Conservation (phyloP, 2,329 filamentous ascomycete genomes). For the Canariomyces notabilis region DNA sequence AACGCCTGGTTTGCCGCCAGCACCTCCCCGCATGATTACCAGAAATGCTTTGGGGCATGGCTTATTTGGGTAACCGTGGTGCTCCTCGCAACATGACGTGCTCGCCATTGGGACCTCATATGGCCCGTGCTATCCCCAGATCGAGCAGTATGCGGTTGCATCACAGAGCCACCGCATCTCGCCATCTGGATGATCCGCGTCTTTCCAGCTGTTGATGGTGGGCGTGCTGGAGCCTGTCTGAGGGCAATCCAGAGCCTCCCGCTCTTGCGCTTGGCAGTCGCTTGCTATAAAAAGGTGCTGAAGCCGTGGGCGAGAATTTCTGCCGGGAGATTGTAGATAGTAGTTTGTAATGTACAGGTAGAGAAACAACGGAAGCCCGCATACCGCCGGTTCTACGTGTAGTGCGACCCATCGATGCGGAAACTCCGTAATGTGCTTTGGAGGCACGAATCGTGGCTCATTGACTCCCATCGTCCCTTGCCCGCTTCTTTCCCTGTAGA, state of each 20-base stretch:
- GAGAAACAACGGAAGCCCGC: not conserved
- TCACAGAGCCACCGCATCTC: constrained; percentile 21
- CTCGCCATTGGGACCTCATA: constrained; percentile 8
- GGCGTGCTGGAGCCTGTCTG: too few species aligned
- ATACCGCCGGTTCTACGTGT: too few species aligned
- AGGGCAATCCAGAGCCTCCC: too few species aligned
- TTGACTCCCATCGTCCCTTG: constrained; percentile 9
- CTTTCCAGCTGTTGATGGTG: too few species aligned
- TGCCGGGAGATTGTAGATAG: not conserved
- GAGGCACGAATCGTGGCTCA: not conserved
- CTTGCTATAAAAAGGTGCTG: not conserved
- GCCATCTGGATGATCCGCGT: constrained; percentile 15
- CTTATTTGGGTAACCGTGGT: too few species aligned
- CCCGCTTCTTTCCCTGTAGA: constrained; percentile 11
- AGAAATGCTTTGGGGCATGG: too few species aligned
- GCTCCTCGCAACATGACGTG: constrained; percentile 15
- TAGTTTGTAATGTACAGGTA: not conserved
- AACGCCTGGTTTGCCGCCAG: too few species aligned
- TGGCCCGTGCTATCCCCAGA: not conserved
- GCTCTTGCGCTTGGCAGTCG: too few species aligned
- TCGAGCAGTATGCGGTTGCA: constrained; percentile 9
- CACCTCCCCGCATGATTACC: too few species aligned
- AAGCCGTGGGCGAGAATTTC: not conserved
- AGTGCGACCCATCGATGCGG: constrained; percentile 5
- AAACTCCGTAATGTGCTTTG: constrained; percentile 1